phyloP scores from a whole-genome alignment of 2,329 filamentous ascomycete species.

The Cercospora sp. region DNA sequence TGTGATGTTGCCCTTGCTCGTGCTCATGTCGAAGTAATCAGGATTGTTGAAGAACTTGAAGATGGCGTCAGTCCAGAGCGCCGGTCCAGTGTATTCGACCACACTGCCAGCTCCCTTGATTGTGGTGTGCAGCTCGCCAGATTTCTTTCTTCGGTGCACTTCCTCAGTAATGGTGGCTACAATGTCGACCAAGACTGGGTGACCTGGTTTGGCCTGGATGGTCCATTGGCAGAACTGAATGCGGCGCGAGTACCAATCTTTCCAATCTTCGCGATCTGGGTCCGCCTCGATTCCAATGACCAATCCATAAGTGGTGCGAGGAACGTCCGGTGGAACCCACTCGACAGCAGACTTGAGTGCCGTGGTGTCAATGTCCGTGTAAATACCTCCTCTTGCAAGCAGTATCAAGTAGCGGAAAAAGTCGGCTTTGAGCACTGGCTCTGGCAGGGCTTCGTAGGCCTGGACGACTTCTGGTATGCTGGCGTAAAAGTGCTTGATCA shows the following conservation, averaged over 20 bases:
- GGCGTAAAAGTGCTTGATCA: conserved; percentile 84
- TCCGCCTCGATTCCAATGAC: conserved; percentile 96
- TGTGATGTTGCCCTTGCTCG: conserved; percentile 71
- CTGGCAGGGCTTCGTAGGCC: conserved; percentile 51
- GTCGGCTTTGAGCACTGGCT: conserved; percentile 60
- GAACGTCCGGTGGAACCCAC: conserved; percentile 80
- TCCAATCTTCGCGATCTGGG: conserved; percentile 88
- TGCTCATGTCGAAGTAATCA: conserved; percentile 78
- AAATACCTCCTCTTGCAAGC: conserved; percentile 76
- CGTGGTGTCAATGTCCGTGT: conserved; percentile 79
- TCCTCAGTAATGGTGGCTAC: conserved; percentile 83
- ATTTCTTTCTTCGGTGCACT: conserved; percentile 70
- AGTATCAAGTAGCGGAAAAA: conserved; percentile 70
- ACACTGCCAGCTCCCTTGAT: conserved; percentile 63
- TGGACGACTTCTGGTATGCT: conserved; percentile 56
- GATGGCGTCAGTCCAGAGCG: conserved; percentile 87
- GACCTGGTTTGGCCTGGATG: conserved; percentile 91
- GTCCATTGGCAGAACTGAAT: conserved; percentile 99
- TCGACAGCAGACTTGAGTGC: conserved; percentile 79
- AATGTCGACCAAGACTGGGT: conserved; percentile 85
- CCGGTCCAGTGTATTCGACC: conserved; percentile 92
- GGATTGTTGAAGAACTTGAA: conserved; percentile 93
- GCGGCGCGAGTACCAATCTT: conserved; percentile 89
- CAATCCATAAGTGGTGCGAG: conserved; percentile 75
- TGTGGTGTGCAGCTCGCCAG: conserved; percentile 58